Conservation (phyloP, 179 eudicot species). For the Beta corolliflora region DNA sequence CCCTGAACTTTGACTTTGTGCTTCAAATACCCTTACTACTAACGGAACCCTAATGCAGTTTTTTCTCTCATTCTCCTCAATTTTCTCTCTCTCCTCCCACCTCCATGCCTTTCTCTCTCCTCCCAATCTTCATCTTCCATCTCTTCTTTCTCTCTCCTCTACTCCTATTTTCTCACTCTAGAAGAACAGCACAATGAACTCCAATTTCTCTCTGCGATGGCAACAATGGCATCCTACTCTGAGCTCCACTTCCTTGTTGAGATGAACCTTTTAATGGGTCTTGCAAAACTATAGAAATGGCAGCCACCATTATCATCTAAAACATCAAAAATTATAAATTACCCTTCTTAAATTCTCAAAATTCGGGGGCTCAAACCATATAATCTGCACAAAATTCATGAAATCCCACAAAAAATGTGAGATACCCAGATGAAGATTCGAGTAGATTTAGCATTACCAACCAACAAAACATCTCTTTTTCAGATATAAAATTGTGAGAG, state of each 20-base stretch:
- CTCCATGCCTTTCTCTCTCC: too few relatives aligned
- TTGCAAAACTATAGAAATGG: constrained; percentile 39
- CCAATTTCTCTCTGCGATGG: constrained; percentile 71
- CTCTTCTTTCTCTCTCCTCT: too few relatives aligned
- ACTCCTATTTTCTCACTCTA: too few relatives aligned
- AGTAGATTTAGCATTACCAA: constrained; percentile 25
- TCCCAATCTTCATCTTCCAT: too few relatives aligned
- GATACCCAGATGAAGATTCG: constrained; percentile 29
- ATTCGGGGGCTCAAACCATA: not conserved
- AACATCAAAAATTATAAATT: not conserved
- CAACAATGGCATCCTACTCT: constrained; percentile 67
- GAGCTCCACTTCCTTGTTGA: constrained; percentile 27
- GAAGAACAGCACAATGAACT: not conserved
- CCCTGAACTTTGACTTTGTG: too few relatives aligned
- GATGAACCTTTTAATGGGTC: constrained; percentile 18
- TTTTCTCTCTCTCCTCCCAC: too few relatives aligned
- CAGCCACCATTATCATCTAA: constrained; percentile 81
- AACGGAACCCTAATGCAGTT: too few relatives aligned
- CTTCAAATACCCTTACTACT: too few relatives aligned
- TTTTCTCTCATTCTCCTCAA: too few relatives aligned
- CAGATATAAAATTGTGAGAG: not conserved
- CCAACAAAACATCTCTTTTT: not conserved
- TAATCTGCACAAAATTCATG: constrained; percentile 4
- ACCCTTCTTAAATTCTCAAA: too few relatives aligned
- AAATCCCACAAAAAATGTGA: constrained; percentile 23